Base-by-base conservation (phyloP, 176 grass and related monocot species). In the Phragmites australis region DNA sequence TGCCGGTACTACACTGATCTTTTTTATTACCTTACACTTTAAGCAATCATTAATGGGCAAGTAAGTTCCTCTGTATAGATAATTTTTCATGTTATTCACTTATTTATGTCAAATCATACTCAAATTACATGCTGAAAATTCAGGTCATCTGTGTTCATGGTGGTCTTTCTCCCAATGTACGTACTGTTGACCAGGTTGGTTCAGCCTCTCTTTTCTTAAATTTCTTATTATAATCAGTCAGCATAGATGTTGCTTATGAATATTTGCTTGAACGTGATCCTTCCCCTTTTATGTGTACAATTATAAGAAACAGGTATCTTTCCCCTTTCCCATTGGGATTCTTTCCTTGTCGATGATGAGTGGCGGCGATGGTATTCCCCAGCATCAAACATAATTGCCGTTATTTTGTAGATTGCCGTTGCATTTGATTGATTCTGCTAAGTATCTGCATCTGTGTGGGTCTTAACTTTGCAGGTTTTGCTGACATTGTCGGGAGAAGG, bases 1-100 rank as follows among this genome's bases (percentile, higher is more conserved):
- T 99, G 97, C 93, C 90, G 97, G 82, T 99, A 99, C 34, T 99
- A 93, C 83, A 99, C 97, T 30, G 97, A 99, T 91, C 93, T 99
- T 77, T 99, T 99, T 46, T 93, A 99, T 79, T 99, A 91, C 76
- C 90, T 99, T 86, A 99, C 97, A 32, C 72, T 99, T 79, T 99
- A 93, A 84, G 93, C 97, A 45, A 99, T 99, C 84, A 99, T 96
- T 83, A 93, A 99, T 85, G 93, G 97, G 54, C 94, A 93, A 3
- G 97, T 99, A 91, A 89, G 88, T 30, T 59, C 45, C 41, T 86
- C 26, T 17, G 4, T 9, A 15, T 45, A 83, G 13, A 78, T 9
- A 65, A 48, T 37, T 76, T 12, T 70, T 80, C 21, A 23, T 87
- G 54, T 66, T 78, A n/a, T n/a, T n/a, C n/a, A n/a, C n/a, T n/a